phyloP scores from a whole-genome alignment of 2,329 filamentous ascomycete genomes.

The Aspergillus spinulosporus region DNA sequence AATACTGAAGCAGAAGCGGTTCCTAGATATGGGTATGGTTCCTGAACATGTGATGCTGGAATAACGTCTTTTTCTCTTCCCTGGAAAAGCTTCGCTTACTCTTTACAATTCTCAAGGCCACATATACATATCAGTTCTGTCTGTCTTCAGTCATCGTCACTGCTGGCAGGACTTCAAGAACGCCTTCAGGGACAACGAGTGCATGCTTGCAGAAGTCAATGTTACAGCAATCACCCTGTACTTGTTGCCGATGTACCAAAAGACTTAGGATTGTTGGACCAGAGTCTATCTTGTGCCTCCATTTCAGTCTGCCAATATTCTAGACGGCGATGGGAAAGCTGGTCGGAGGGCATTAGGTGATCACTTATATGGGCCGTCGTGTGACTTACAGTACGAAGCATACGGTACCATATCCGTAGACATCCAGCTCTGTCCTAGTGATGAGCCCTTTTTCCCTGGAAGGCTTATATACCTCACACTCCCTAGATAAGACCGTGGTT shows the following conservation, averaged over 20 bases:
- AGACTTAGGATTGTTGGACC: neutral
- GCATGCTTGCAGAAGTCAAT: neutral
- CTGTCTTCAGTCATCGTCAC: neutral
- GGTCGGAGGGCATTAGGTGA: no score
- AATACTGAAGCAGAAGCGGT: neutral
- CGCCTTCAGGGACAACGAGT: neutral
- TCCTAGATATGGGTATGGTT: neutral
- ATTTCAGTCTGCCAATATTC: no score
- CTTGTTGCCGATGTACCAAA: neutral
- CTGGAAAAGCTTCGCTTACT: neutral
- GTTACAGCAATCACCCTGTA: neutral
- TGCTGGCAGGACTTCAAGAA: neutral
- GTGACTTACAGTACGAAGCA: no score
- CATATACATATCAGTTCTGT: no score
- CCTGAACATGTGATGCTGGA: constrained; percentile 1
- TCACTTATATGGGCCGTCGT: no score
- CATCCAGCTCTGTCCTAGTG: no score
- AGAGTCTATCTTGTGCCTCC: no score
- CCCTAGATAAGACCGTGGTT: no score
- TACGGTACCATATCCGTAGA: no score
- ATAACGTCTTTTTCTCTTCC: neutral
- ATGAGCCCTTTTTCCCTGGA: no score
- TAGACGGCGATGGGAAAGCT: no score
- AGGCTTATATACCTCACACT: no score
- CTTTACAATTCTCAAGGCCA: neutral